phyloP scores from a whole-genome alignment of 148 eudicot species.

The Spergularia bocconei region DNA sequence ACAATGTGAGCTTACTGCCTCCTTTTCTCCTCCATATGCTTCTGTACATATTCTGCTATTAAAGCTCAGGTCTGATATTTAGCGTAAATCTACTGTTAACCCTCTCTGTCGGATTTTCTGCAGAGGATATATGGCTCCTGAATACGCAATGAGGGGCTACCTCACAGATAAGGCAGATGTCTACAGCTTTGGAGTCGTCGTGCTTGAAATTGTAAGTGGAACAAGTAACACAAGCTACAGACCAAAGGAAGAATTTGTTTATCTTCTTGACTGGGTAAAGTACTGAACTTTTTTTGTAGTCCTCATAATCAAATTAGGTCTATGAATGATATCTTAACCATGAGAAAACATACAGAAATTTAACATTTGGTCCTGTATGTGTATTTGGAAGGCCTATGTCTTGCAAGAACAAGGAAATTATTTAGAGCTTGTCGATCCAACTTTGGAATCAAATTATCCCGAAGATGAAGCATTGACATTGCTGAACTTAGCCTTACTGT shows the following conservation, averaged over 20 bases:
- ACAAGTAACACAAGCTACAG: conserved; percentile 71
- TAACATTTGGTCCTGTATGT: neutral
- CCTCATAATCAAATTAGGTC: neutral
- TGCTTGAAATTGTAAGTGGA: conserved; percentile 79
- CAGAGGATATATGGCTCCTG: conserved; percentile 97
- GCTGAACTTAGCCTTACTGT: conserved; percentile 52
- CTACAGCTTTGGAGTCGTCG: conserved; percentile 80
- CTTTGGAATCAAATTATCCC: conserved; percentile 46
- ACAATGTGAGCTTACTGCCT: conserved; percentile 53
- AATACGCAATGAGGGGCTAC: conserved; percentile 91
- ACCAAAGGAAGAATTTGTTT: conserved; percentile 77
- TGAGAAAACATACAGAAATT: too few species aligned
- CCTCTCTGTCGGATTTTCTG: neutral
- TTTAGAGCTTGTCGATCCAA: conserved; percentile 67
- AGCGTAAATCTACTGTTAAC: neutral
- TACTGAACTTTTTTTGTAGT: neutral
- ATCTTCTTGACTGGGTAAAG: conserved; percentile 90
- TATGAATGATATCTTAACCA: too few species aligned
- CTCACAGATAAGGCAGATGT: conserved; percentile 91
- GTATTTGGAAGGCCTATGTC: conserved; percentile 60
- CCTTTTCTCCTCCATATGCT: neutral
- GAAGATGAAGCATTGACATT: conserved; percentile 48
- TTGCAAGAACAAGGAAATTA: conserved; percentile 84
- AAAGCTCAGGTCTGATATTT: too few species aligned
- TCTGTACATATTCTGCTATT: neutral